Percentiles rank a stretch among this genome's conserved stretches.
Evolutionary conservation across 768 basidiomycete species (phyloP).

Genomic region (Dentipellis fragilis): DNA sequence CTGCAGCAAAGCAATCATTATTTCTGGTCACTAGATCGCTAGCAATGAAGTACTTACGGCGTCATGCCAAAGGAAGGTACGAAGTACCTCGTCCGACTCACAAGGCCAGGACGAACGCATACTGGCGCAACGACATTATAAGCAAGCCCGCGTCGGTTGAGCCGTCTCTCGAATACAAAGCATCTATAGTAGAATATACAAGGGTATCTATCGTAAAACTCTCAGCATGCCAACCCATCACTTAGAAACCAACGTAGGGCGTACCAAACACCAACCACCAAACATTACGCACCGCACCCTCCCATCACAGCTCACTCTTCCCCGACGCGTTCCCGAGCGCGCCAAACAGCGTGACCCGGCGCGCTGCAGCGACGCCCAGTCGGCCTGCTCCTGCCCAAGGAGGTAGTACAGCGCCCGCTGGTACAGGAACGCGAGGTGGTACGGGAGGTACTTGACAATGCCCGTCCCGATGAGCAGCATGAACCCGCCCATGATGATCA

Average conservation of each 20-base stretch:
- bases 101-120: too few relatives aligned
- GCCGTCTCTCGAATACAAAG: not conserved
- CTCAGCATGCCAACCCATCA: not conserved
- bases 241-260: not conserved
- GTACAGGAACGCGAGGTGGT: constrained; percentile 40
- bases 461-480: constrained; percentile 35
- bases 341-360: not conserved
- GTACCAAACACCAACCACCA: not conserved
- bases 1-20: too few relatives aligned
- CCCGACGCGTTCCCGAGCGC: not conserved
- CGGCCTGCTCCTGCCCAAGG: constrained; percentile 33
- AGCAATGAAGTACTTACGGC: too few relatives aligned
- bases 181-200: not conserved
- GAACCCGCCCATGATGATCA: constrained; percentile 28
- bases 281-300: not conserved
- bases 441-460: constrained; percentile 45
- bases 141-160: too few relatives aligned
- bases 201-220: not conserved
- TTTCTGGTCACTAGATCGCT: too few relatives aligned
- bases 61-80: too few relatives aligned
- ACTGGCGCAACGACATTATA: too few relatives aligned
- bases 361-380: not conserved
- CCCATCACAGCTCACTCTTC: not conserved
- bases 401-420: constrained; percentile 52
- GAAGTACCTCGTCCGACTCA: too few relatives aligned